Base-by-base conservation (phyloP, 2,329 filamentous ascomycete species). In the Ilyonectria robusta region DNA sequence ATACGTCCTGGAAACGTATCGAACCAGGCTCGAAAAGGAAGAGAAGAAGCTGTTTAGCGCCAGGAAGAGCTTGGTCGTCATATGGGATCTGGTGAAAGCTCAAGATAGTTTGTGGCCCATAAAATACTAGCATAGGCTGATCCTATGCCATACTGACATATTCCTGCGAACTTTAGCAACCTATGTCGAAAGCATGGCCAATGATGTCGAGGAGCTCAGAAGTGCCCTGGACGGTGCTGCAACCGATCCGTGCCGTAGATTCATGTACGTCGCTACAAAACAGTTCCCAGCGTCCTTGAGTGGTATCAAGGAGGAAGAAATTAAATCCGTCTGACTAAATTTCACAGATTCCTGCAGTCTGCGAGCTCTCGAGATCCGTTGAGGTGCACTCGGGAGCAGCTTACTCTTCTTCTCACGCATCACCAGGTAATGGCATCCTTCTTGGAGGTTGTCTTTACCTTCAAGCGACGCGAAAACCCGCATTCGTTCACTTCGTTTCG, bases 401-500 rank as follows among this genome's bases (percentile, higher is more conserved):
- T 66, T 33, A 15, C 51, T 1, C 29, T 35, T 23, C 42, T 66
- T 1, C 56, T 55, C 63, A 66, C 63, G 0, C 11, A 56, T 21
- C 58, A 66, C 17, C 63, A 66, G 21, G n/a, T 66, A 1, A 66
- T 66, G 63, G 51, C 63, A 6, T 26, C 40, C 5, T 66, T 66
- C n/a, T 46, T 66, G 6, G 63, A 66, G 10, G 61, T 66, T 13
- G 50, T 23, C 5, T 56, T 29, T 11, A n/a, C 63, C 9, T 66
- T 66, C 26, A 66, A 15, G 19, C n/a, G 4, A 2, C 42, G 63
- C 4, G 63, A 66, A 26, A 56, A 11, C 6, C 51, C 63, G 8
- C 63, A 62, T 46, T 44, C n/a, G 4, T 56, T 62, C 29, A 47
- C 63, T 21, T 61, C 51, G 8, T 66, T 66, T n/a, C 31, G 44